phyloP scores from a whole-genome alignment of 2,329 filamentous ascomycete species.

The Beauveria caledonica region DNA sequence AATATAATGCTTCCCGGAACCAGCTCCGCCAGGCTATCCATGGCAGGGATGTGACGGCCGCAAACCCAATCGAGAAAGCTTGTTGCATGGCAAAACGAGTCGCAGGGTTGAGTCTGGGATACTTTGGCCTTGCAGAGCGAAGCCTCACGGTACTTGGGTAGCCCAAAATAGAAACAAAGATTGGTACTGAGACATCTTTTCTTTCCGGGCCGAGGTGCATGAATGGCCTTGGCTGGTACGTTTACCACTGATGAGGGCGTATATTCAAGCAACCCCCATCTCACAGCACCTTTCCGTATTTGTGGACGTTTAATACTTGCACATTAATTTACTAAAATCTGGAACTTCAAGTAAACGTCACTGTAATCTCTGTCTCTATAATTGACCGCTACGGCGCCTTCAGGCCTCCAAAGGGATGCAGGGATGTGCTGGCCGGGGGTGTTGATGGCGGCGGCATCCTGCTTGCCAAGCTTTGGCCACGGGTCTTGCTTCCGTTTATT shows the following conservation, averaged over 20 bases:
- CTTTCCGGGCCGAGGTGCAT: too few relatives aligned
- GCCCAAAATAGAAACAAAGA: neutral
- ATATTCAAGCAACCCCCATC: too few relatives aligned
- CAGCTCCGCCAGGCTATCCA: neutral
- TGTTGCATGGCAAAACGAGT: neutral
- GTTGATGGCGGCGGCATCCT: neutral
- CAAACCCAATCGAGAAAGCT: neutral
- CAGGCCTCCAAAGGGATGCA: neutral
- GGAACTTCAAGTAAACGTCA: neutral
- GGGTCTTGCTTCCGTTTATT: neutral
- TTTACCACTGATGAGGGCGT: too few relatives aligned
- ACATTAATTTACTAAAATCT: too few relatives aligned
- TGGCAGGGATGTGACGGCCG: neutral
- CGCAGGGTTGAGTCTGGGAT: neutral
- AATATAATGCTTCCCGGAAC: neutral
- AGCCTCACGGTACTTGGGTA: neutral
- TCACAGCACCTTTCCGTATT: too few relatives aligned
- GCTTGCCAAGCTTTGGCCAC: neutral
- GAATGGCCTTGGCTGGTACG: too few relatives aligned
- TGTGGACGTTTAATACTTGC: too few relatives aligned
- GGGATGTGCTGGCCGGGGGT: neutral
- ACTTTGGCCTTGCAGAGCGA: neutral
- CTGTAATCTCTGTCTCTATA: neutral
- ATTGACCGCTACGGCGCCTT: too few relatives aligned
- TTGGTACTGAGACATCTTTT: too few relatives aligned